Base-by-base conservation (phyloP, 345 rosid species). In the Lepidium aucheri region DNA sequence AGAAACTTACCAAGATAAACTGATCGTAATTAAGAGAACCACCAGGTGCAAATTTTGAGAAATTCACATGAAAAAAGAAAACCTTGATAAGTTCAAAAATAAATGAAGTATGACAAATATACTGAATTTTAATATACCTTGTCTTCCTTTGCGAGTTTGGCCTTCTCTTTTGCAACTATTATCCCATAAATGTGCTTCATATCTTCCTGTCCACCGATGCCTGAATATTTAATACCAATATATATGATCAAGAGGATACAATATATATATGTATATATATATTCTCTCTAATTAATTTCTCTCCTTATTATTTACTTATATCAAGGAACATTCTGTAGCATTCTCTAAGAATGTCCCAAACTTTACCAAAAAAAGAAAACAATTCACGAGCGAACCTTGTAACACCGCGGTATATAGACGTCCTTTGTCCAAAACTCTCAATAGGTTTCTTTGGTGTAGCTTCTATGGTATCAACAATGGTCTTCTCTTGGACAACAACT, bases 331-430 rank as follows among this genome's bases (percentile, higher is more conserved):
- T 55, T 63, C 63, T 26, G 3, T 35, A 12, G 13, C 49, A 35
- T 34, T 45, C 30, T 56, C 9, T 16, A 42, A 69, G 55, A 61
- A 53, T 54, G 57, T 54, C 63, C 10, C 16, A 46, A 32, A 53
- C 13, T 16, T 44, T 28, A 16, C 63, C n/a, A 36, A 38, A 6
- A 28, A 39, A 33, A 46, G 34, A 11, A 33, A 11, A 33, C 6
- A 8, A 63, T 44, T 45, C 11, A 28, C 36, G 13, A 56, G 0
- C 20, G 24, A 15, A 89, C 96, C 96, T 92, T 49, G 96, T 92
- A 54, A 92, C 96, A 53, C 98, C 96, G 36, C 96, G 95, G 70
- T 92, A 92, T 13, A 92, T 87, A 60, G 98, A 89, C 32, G 98
- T 92, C 61, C 98, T 77, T 67, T 92, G 98, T 20, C 98, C 98